Evolutionary conservation across 2,329 filamentous ascomycete species (phyloP), one percentile per base, ranked within the genome.

Genomic region (Dactylellina cionopaga): DNA sequence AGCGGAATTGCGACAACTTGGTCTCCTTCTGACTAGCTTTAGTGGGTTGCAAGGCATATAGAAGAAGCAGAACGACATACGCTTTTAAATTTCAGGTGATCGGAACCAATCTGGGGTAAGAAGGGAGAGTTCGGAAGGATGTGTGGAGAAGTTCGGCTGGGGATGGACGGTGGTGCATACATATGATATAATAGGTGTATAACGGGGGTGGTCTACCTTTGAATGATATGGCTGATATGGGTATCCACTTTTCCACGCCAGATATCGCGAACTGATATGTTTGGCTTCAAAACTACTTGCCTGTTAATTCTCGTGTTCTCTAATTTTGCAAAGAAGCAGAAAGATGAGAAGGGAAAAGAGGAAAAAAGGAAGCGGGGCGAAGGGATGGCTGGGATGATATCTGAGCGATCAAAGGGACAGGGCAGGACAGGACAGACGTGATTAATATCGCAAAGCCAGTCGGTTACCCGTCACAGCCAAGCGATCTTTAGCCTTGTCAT

Each of bases 391-490:
- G 31, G 13, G 6, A 35, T 13, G 31, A 35, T 13, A 35, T 13
- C 6, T 6, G 6, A 6, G 31, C 31, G 13, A 6, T 35, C 31
- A 13, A 35, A 6, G 6, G 31, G 15, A 51, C 35, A 22, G 22
- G 22, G 15, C 31, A 13, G 31, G n/a, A n/a, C n/a, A n/a, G n/a
- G n/a, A 47, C 10, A n/a, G n/a, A 27, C 19, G 11, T 27, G 46
- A 39, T 63, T 39, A 43, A 35, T 59, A n/a, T n/a, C n/a, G n/a
- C n/a, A n/a, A n/a, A n/a, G n/a, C n/a, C n/a, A 27, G 27, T 43
- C 31, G 10, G 37, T 10, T 31, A 27, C 55, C 33, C 15, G 43
- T 60, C 55, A 44, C 41, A 33, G 55, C 55, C 55, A 60, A 60
- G 55, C 25, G 25, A 22, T 22, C 49, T 60, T 39, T 47, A 31